Evolutionary conservation across 139 green algal species (phyloP).

Genomic region (Ettlia oleoabundans): DNA sequence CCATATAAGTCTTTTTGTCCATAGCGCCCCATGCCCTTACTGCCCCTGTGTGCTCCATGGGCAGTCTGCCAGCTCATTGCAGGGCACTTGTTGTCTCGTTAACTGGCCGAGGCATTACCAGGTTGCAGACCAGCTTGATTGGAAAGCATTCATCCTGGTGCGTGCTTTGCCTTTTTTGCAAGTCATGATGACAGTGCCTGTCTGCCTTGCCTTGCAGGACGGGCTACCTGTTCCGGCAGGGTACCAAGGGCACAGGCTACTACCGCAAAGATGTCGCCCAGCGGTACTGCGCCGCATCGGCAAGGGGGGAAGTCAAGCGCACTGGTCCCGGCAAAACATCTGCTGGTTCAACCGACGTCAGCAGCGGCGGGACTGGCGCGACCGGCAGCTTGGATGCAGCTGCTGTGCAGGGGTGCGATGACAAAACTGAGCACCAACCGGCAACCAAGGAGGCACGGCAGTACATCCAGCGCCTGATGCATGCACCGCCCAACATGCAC

Average conservation of each 20-base stretch:
- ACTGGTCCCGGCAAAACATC: no score
- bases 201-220: slow-evolving; percentile 17
- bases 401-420: not conserved
- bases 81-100: no score
- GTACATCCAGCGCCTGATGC: slow-evolving; percentile 28
- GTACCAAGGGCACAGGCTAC: slow-evolving; percentile 30
- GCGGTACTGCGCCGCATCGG: slow-evolving; percentile 5
- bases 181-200: not conserved
- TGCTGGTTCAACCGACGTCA: not conserved
- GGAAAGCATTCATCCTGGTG: no score
- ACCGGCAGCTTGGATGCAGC: not conserved
- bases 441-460: not conserved
- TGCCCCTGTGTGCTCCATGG: not conserved
- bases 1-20: no score
- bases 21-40: no score
- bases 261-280: slow-evolving; percentile 48
- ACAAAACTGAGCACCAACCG: no score
- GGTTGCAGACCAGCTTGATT: no score
- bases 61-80: no score
- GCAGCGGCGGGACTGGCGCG: not conserved
- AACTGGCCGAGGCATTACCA: no score
- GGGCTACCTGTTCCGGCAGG: slow-evolving; percentile 41
- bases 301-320: not conserved
- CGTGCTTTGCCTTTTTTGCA: not conserved
- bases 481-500: slow-evolving; percentile 40